Evolutionary conservation across 2,329 filamentous ascomycete species (phyloP), one percentile per base, ranked within the genome.

Genomic region (Xylaria sp.): DNA sequence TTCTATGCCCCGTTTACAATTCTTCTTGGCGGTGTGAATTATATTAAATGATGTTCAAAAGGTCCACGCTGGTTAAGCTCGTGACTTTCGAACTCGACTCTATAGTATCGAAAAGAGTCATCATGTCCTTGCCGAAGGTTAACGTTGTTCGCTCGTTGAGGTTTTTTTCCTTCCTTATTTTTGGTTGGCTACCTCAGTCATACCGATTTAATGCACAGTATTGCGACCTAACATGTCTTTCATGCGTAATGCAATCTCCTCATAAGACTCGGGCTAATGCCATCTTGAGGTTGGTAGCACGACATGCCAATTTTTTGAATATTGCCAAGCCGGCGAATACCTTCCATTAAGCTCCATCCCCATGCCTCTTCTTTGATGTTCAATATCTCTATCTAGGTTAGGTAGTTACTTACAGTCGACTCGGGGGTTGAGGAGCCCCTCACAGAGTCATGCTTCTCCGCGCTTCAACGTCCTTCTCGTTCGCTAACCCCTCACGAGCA

Each of bases 361-460:
- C 61, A 64, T 64, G 41, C 67, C 54, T 44, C 51, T 62, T 32
- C 50, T 52, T 60, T 61, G 48, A 20, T 56, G 58, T 48, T 15
- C 59, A 7, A 28, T 10, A n/a, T n/a, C 12, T 58, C 25, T 46
- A 44, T 18, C 50, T 52, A 52, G 50, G n/a, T 58, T 63, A 68
- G 54, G 34, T 25, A 48, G 37, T 46, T 59, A 58, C 51, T 57
- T 32, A 59, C 39, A 41, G 39, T 41, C 20, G 18, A 48, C 57
- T 59, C 58, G 52, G 52, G 52, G 46, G 52, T 57, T 37, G 44
- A 58, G 44, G 46, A 66, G 62, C 70, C 70, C 68, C 65, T 70
- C 70, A 70, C 70, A 25, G 65, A 62, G 63, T 37, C 65, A 72
- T 58, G 70, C 68, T 72, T 69, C 68, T 72, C 66, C 61, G 60